A percentile compares a stretch with the other conserved stretches of the same genome.
These are phyloP conservation scores for Solanum bukasovii DNA, from an alignment of 257 asterid species.

Conservation along the genomic window DNA sequence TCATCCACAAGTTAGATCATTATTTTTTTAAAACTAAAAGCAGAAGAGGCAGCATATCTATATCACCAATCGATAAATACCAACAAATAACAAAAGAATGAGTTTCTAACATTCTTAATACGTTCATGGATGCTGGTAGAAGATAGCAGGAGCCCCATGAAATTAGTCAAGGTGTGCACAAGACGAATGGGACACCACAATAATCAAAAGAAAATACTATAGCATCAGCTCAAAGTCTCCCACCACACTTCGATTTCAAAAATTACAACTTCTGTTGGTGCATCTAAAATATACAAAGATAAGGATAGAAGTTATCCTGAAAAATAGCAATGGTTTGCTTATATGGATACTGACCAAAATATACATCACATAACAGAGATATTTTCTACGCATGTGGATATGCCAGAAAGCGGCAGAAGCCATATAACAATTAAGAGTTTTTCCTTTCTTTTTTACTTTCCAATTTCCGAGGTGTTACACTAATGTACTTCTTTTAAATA, in stretches of 20 bases:
- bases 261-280: not conserved
- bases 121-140: not conserved
- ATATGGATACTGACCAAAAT: not conserved
- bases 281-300: not conserved
- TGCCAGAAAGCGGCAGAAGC: not conserved
- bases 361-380: not conserved
- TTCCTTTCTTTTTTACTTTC: too few relatives aligned
- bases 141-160: not conserved
- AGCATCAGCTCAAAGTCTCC: not conserved
- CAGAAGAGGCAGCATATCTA: not conserved
- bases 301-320: not conserved
- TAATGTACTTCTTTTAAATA: too few relatives aligned
- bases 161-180: not conserved
- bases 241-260: not conserved
- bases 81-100: not conserved
- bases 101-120: not conserved
- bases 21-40: not conserved
- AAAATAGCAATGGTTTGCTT: not conserved
- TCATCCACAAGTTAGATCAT: not conserved
- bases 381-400: not conserved
- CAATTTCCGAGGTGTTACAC: too few relatives aligned
- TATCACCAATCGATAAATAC: not conserved
- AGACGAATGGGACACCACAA: not conserved
- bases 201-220: not conserved
- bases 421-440: not conserved